A percentile compares a stretch with the other conserved stretches of the same genome.
Conservation (phyloP, 352 stramenopile species). For the Phytophthora boehmeriae region DNA sequence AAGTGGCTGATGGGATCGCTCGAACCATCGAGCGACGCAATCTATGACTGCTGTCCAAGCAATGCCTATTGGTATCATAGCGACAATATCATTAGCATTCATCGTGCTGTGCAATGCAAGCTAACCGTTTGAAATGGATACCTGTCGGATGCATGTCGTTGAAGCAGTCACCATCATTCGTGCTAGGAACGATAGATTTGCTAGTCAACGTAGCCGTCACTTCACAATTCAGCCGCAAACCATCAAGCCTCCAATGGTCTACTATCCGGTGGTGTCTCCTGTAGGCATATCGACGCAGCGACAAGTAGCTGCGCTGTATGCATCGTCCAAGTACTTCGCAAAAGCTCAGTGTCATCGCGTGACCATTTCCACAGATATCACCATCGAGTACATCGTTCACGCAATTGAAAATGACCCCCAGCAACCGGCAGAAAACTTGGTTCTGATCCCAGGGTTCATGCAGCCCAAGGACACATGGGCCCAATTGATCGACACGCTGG, state of each 20-base stretch:
- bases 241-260: conserved; percentile 21
- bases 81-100: too few species aligned
- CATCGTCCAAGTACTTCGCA: conserved; percentile 45
- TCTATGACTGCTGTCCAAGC: not conserved
- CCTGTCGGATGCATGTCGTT: not conserved
- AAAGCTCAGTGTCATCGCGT: conserved; percentile 19
- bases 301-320: conserved; percentile 59
- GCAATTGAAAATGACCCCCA: conserved; percentile 25
- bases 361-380: conserved; percentile 47
- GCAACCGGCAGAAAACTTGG: conserved; percentile 35
- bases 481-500: conserved; percentile 48
- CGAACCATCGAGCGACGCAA: conserved; percentile 18
- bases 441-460: conserved; percentile 64
- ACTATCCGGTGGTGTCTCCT: conserved; percentile 29
- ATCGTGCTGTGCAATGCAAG: too few species aligned
- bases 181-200: not conserved
- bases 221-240: conserved; percentile 18
- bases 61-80: too few species aligned
- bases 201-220: conserved; percentile 14
- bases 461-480: conserved; percentile 63
- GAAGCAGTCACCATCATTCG: conserved; percentile 3
- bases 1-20: conserved; percentile 26
- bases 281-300: conserved; percentile 45
- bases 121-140: not conserved
- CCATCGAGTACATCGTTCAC: conserved; percentile 58